A percentile compares a stretch with the other conserved stretches of the same genome.
phyloP scores from a whole-genome alignment of 2,329 filamentous ascomycete species.

The Pestalotiopsis sp. region DNA sequence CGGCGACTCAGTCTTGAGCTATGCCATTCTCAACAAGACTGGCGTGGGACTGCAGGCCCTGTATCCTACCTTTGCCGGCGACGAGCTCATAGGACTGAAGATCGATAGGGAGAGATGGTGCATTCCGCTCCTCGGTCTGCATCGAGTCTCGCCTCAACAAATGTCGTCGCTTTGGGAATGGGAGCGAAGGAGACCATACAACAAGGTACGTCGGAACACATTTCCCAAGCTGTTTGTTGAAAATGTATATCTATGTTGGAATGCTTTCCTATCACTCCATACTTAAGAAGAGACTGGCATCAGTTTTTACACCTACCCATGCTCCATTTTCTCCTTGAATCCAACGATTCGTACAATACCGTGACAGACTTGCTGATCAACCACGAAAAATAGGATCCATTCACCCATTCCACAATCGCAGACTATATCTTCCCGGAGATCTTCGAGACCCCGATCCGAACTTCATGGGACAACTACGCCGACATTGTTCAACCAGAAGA shows the following conservation, averaged over 20 bases:
- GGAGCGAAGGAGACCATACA: background rate
- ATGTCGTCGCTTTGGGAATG: conserved; percentile 5
- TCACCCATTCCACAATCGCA: background rate
- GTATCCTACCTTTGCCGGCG: background rate
- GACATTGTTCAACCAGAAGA: background rate
- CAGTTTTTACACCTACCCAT: too few species aligned
- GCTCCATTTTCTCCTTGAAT: too few species aligned
- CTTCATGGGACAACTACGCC: background rate
- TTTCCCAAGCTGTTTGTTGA: too few species aligned
- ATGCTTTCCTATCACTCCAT: too few species aligned
- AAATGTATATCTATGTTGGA: too few species aligned
- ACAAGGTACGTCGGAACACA: background rate
- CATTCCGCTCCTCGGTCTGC: conserved; percentile 1
- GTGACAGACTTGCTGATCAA: background rate
- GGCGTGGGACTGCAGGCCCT: conserved; percentile 3
- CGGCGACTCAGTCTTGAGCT: background rate
- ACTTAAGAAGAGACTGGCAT: too few species aligned
- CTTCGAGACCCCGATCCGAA: background rate
- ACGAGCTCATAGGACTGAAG: conserved; percentile 2
- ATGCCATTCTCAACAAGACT: conserved; percentile 5
- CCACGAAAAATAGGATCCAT: background rate
- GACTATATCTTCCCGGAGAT: background rate
- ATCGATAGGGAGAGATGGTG: conserved; percentile 1
- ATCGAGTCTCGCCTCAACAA: background rate
- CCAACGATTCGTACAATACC: too few species aligned